Percentiles rank a stretch among this genome's conserved stretches.
Evolutionary conservation across 108 stramenopile genomes (phyloP).

Genomic region (Halocafeteria seosinensis): DNA sequence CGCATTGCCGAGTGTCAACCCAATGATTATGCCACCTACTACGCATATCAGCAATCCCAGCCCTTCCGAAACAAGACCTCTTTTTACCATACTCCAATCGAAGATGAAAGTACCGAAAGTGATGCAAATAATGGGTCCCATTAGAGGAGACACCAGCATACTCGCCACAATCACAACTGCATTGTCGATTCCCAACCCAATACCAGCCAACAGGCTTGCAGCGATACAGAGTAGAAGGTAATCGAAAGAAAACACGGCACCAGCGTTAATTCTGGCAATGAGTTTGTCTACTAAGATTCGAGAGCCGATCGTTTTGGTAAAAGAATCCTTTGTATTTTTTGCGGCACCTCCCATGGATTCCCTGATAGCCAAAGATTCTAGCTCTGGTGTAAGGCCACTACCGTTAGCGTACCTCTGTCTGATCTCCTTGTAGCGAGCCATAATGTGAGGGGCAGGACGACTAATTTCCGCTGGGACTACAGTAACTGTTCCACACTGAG

Average conservation of each 20-base stretch:
- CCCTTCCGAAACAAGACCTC: slow-evolving; percentile 36
- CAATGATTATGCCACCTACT: slow-evolving; percentile 39
- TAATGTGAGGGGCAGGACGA: too few species aligned
- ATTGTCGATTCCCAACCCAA: slow-evolving; percentile 53
- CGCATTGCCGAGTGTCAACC: slow-evolving; percentile 21
- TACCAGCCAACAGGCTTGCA: slow-evolving; percentile 50
- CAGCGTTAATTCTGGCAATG: slow-evolving; percentile 37
- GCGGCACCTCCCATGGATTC: too few species aligned
- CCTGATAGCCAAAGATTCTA: too few species aligned
- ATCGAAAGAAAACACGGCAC: slow-evolving; percentile 32
- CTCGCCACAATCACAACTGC: slow-evolving; percentile 53
- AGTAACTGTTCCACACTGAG: background rate
- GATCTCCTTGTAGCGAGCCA: too few species aligned
- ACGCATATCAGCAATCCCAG: slow-evolving; percentile 46
- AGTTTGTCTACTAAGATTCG: slow-evolving; percentile 37
- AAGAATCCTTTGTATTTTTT: too few species aligned
- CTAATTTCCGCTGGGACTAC: background rate
- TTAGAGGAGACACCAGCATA: slow-evolving; percentile 65
- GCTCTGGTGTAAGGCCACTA: too few species aligned
- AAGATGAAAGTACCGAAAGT: slow-evolving; percentile 48
- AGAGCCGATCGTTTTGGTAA: background rate
- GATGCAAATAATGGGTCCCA: slow-evolving; percentile 33
- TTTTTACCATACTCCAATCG: slow-evolving; percentile 40
- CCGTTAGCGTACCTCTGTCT: too few species aligned
- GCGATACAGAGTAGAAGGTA: slow-evolving; percentile 38